A percentile compares a stretch with the other conserved stretches of the same genome.
Conservation (phyloP, 371 early-diverging fungal genomes). For the Funneliformis caledonium region DNA sequence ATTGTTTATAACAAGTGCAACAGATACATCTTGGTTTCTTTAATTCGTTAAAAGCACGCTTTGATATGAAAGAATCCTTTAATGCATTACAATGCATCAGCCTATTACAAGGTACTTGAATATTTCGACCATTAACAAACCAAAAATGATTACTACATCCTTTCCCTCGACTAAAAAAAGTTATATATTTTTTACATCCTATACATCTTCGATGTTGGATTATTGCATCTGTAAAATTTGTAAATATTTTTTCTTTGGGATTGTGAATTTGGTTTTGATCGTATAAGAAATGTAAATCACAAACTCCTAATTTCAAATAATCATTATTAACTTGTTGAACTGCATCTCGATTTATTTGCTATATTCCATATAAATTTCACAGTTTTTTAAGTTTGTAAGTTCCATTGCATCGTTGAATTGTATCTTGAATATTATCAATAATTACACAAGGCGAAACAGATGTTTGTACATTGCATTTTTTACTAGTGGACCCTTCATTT, state of each 20-base stretch:
- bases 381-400: not conserved
- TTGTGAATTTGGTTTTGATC: too few species aligned
- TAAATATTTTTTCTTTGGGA: too few species aligned
- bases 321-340: not conserved
- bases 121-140: not conserved
- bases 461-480: too few species aligned
- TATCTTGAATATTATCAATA: not conserved
- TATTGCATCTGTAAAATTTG: not conserved
- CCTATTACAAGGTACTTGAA: constrained; percentile 28
- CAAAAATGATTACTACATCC: not conserved
- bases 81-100: not conserved
- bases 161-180: too few species aligned
- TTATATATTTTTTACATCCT: too few species aligned
- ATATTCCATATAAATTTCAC: too few species aligned
- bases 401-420: not conserved
- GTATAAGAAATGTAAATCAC: too few species aligned
- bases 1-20: not conserved
- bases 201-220: too few species aligned
- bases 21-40: too few species aligned
- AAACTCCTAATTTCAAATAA: not conserved
- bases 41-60: too few species aligned
- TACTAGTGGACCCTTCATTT: too few species aligned
- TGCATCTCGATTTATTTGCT: not conserved
- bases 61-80: too few species aligned
- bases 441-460: not conserved